A percentile compares a stretch with the other conserved stretches of the same genome.
phyloP scores from a whole-genome alignment of 306 rosid species.

The Medicago lupulina region DNA sequence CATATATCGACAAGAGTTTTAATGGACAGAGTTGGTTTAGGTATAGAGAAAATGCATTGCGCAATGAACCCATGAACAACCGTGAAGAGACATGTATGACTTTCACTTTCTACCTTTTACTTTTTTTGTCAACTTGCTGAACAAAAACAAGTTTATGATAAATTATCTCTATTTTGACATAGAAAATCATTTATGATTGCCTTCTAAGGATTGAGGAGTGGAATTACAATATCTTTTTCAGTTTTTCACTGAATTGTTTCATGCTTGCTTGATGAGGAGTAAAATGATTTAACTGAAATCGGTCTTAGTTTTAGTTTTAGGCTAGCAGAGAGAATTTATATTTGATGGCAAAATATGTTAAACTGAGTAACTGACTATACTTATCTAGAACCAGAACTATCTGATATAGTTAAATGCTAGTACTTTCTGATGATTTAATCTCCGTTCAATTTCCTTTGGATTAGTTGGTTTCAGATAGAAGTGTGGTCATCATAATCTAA shows the following conservation, averaged over 20 bases:
- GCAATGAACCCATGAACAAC: conserved; percentile 86
- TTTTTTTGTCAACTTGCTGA: conserved; percentile 1
- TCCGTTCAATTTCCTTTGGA: neutral
- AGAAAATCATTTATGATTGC: neutral
- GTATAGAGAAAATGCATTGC: conserved; percentile 90
- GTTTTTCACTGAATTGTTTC: neutral
- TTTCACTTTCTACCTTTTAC: conserved; percentile 38
- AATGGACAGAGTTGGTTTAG: conserved; percentile 98
- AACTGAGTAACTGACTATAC: neutral
- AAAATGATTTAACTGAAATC: conserved; percentile 3
- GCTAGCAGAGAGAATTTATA: conserved; percentile 2
- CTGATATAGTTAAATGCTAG: neutral
- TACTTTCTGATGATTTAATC: neutral
- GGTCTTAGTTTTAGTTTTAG: conserved; percentile 10
- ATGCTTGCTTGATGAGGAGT: conserved; percentile 2
- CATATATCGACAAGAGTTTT: conserved; percentile 88
- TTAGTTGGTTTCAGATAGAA: neutral
- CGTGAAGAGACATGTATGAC: conserved; percentile 86
- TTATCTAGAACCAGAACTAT: neutral
- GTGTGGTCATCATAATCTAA: conserved; percentile 6
- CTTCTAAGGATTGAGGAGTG: conserved; percentile 10
- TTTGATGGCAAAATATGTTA: conserved; percentile 5
- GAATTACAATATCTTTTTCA: conserved; percentile 10
- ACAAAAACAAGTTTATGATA: conserved; percentile 14
- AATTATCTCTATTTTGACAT: neutral